Percentiles rank a stretch among this genome's conserved stretches.
These are phyloP conservation scores for Acer yangbiense DNA, from an alignment of 345 rosid species.

Conservation along the genomic window DNA sequence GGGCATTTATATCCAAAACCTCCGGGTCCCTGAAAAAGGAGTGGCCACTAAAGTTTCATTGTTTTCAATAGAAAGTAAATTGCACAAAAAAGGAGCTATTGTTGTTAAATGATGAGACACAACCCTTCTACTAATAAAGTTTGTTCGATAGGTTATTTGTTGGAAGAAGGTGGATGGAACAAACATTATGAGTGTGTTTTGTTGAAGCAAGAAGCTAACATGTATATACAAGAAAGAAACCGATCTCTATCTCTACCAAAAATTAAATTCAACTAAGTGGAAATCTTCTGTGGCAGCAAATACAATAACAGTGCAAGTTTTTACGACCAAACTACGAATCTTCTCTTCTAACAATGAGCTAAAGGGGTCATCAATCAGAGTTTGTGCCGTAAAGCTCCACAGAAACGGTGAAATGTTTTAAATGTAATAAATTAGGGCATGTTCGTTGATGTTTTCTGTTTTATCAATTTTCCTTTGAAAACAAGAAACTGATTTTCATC, in stretches of 20 bases:
- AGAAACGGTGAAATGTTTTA: background rate
- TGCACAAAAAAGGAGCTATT: background rate
- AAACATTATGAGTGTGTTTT: background rate
- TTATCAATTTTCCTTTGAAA: no score
- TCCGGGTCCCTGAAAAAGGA: slow-evolving; percentile 78
- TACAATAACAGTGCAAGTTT: no score
- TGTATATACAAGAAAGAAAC: no score
- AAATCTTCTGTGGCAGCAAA: no score
- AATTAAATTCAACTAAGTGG: no score
- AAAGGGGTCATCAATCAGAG: background rate
- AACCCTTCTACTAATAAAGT: background rate
- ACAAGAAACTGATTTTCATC: no score
- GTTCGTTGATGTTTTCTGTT: no score
- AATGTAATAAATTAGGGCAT: background rate
- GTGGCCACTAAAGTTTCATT: background rate
- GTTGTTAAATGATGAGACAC: background rate
- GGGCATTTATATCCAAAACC: slow-evolving; percentile 62
- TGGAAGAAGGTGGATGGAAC: background rate
- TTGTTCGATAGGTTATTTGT: background rate
- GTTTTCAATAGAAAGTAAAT: background rate
- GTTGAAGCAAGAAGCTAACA: background rate
- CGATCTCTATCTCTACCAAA: no score
- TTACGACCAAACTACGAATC: background rate
- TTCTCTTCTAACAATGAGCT: background rate
- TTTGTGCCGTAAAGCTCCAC: background rate